A percentile compares a stretch with the other conserved stretches of the same genome.
Evolutionary conservation across 2,329 filamentous ascomycete species (phyloP).

Genomic region (Trichoderma endophyticum): DNA sequence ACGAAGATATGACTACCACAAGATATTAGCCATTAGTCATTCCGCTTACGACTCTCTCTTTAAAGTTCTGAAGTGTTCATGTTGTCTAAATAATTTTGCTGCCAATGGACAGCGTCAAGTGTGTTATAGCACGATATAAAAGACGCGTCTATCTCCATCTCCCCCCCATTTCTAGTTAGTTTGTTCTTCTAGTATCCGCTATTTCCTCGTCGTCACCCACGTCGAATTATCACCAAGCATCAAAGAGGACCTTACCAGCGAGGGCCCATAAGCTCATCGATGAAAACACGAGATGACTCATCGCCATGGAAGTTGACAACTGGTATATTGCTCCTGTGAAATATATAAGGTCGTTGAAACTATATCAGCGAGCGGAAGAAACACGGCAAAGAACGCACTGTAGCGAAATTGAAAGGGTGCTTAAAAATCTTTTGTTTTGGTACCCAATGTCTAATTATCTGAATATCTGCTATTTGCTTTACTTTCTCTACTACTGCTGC

Average conservation of each 20-base stretch:
- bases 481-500: not conserved
- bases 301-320: too few relatives aligned
- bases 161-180: too few relatives aligned
- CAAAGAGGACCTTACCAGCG: too few relatives aligned
- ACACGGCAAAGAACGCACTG: not conserved
- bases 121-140: not conserved
- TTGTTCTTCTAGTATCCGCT: too few relatives aligned
- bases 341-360: rapidly evolving
- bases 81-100: not conserved
- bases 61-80: too few relatives aligned
- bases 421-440: not conserved
- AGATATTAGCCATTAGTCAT: not conserved
- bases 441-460: not conserved
- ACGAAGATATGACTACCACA: not conserved
- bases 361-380: too few relatives aligned
- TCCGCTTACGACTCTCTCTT: not conserved
- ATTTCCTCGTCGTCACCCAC: too few relatives aligned
- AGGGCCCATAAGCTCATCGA: too few relatives aligned
- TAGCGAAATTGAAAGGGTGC: not conserved
- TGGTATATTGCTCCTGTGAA: too few relatives aligned
- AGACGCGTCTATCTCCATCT: not conserved
- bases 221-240: too few relatives aligned
- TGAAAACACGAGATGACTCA: too few relatives aligned
- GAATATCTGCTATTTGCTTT: not conserved
- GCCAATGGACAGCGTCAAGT: not conserved